Evolutionary conservation across 257 asterid genomes (phyloP).

Genomic region (Primulina eburnea): DNA sequence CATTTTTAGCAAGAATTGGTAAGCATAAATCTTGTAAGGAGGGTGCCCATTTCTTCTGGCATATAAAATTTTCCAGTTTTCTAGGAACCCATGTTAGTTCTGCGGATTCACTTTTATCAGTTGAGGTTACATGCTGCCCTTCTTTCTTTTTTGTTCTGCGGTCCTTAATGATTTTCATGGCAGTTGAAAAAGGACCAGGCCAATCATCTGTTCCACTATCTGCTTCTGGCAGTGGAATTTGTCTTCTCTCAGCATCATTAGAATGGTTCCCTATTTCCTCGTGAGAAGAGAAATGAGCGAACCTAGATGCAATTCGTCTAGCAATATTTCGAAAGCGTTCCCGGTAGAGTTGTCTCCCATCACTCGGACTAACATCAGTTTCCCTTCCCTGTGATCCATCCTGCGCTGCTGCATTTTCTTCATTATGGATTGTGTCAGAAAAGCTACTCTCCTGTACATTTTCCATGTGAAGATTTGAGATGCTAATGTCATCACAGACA

Average conservation of each 20-base stretch:
- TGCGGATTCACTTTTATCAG: slow-evolving; percentile 32
- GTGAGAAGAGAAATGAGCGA: slow-evolving; percentile 71
- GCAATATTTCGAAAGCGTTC: slow-evolving; percentile 63
- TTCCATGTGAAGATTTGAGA: slow-evolving; percentile 23
- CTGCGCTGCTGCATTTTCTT: slow-evolving; percentile 28
- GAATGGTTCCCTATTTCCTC: slow-evolving; percentile 39
- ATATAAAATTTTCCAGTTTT: slow-evolving; percentile 32
- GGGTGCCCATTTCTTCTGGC: slow-evolving; percentile 44
- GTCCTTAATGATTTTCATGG: slow-evolving; percentile 75
- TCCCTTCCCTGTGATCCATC: slow-evolving; percentile 31
- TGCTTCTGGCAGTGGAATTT: slow-evolving; percentile 32
- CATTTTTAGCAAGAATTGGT: slow-evolving; percentile 60
- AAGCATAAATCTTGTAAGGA: slow-evolving; percentile 71
- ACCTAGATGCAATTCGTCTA: slow-evolving; percentile 62
- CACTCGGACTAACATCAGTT: slow-evolving; percentile 18
- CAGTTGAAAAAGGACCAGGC: slow-evolving; percentile 97
- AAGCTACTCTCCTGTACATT: slow-evolving; percentile 16
- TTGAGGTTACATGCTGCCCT: slow-evolving; percentile 29
- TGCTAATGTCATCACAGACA: slow-evolving; percentile 21
- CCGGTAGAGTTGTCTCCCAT: slow-evolving; percentile 30
- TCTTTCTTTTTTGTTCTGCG: slow-evolving; percentile 38
- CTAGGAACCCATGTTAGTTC: slow-evolving; percentile 62
- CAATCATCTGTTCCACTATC: slow-evolving; percentile 56
- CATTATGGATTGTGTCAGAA: slow-evolving; percentile 24
- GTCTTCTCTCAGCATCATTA: slow-evolving; percentile 37